phyloP scores from a whole-genome alignment of 192 early-diverging fungal genomes.

The Funneliformis mosseae region DNA sequence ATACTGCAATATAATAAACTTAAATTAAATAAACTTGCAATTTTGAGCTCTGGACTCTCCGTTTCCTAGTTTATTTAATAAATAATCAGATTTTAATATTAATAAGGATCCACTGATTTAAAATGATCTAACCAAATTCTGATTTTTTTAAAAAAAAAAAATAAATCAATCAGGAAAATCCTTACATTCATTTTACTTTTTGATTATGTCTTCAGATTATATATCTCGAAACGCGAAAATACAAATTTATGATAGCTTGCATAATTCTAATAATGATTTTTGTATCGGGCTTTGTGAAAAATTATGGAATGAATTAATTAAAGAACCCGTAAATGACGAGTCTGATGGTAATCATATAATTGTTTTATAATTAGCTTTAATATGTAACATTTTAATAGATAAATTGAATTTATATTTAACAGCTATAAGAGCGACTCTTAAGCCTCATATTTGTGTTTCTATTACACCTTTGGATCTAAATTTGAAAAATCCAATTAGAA shows the following conservation, averaged over 20 bases:
- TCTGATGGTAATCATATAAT: not conserved
- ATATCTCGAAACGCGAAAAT: not conserved
- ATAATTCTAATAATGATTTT: not conserved
- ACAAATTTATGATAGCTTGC: not conserved
- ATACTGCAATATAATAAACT: too few species aligned
- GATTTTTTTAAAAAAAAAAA: too few species aligned
- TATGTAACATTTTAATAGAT: not conserved
- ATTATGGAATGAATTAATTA: slow-evolving; percentile 16
- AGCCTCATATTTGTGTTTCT: not conserved
- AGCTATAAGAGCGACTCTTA: not conserved
- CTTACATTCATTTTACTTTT: too few species aligned
- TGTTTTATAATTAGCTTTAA: not conserved
- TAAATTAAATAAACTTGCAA: too few species aligned
- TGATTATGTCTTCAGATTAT: not conserved
- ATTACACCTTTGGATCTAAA: not conserved
- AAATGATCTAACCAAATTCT: too few species aligned
- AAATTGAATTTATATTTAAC: not conserved
- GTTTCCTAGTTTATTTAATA: too few species aligned
- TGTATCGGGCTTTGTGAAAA: slow-evolving; percentile 6
- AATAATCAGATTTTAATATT: too few species aligned
- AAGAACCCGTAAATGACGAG: not conserved
- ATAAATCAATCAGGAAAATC: too few species aligned
- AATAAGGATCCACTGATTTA: too few species aligned
- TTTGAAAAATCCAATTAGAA: not conserved
- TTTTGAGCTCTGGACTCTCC: too few species aligned